Evolutionary conservation across 176 grass and related monocot species (phyloP).

Genomic region (Phyllostachys edulis): DNA sequence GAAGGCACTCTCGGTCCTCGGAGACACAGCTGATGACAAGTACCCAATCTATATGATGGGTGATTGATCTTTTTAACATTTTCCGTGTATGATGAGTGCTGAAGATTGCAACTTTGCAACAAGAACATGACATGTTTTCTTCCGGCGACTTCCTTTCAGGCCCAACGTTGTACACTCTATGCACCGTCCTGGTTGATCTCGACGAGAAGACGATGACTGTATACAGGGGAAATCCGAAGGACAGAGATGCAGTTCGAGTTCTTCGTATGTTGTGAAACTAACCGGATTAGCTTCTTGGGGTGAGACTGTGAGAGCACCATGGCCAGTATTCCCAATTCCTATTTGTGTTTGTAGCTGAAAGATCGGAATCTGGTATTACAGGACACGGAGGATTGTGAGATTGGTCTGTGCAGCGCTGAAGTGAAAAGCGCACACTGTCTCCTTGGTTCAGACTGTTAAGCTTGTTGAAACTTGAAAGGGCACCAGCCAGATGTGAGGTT

Average conservation of each 20-base stretch:
- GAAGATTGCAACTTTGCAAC: background rate
- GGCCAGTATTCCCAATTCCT: background rate
- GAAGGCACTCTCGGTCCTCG: slow-evolving; percentile 51
- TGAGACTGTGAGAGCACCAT: background rate
- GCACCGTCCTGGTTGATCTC: slow-evolving; percentile 74
- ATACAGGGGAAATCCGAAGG: slow-evolving; percentile 63
- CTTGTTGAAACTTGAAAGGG: too few relatives aligned
- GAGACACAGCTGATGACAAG: slow-evolving; percentile 65
- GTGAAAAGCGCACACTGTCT: too few relatives aligned
- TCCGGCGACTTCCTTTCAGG: slow-evolving; percentile 42
- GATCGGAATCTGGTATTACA: too few relatives aligned
- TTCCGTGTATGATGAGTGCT: background rate
- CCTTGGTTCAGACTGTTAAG: too few relatives aligned
- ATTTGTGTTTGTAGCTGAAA: slow-evolving; percentile 4
- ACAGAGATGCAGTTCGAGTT: slow-evolving; percentile 21
- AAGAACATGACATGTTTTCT: too few relatives aligned
- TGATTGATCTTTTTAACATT: background rate
- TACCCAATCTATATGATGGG: slow-evolving; percentile 88
- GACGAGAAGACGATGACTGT: slow-evolving; percentile 60
- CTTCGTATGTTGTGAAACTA: slow-evolving; percentile 39
- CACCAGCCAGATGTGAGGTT: too few relatives aligned
- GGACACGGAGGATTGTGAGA: too few relatives aligned
- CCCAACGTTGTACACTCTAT: slow-evolving; percentile 64
- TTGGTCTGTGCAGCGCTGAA: too few relatives aligned
- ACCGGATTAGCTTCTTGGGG: background rate